A percentile compares a stretch with the other conserved stretches of the same genome.
Evolutionary conservation across 148 eudicot species (phyloP).

Genomic region (Fagopyrum esculentum): DNA sequence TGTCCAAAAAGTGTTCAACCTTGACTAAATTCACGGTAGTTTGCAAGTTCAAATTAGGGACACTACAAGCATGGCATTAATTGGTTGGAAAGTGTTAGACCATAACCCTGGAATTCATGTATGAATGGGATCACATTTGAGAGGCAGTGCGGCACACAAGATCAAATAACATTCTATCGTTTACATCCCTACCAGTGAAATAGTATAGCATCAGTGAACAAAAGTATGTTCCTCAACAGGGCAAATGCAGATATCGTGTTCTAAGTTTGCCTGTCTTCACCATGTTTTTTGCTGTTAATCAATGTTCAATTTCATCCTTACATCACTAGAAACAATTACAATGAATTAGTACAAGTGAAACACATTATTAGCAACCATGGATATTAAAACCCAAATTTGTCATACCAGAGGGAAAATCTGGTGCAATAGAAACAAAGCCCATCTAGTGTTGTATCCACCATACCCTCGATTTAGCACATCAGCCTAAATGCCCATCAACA

Average conservation of each 20-base stretch:
- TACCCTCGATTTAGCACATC: conserved; percentile 72
- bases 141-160: not conserved
- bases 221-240: not conserved
- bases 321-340: not conserved
- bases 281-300: not conserved
- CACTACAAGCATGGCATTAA: not conserved
- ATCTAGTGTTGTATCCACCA: conserved; percentile 79
- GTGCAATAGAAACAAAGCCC: conserved; percentile 74
- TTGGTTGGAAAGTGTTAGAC: not conserved
- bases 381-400: not conserved
- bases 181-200: not conserved
- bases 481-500: conserved; percentile 30
- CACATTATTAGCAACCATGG: not conserved
- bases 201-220: not conserved
- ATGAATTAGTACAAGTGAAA: not conserved
- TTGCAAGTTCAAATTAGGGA: not conserved
- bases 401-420: conserved; percentile 77
- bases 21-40: not conserved
- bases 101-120: not conserved
- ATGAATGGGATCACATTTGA: not conserved
- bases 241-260: too few species aligned
- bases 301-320: not conserved
- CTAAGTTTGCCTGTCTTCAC: too few species aligned
- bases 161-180: not conserved
- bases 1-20: not conserved